These are phyloP conservation scores for Scedosporium aurantiacum DNA, from an alignment of 2,329 filamentous ascomycete species.

Conservation along the genomic window DNA sequence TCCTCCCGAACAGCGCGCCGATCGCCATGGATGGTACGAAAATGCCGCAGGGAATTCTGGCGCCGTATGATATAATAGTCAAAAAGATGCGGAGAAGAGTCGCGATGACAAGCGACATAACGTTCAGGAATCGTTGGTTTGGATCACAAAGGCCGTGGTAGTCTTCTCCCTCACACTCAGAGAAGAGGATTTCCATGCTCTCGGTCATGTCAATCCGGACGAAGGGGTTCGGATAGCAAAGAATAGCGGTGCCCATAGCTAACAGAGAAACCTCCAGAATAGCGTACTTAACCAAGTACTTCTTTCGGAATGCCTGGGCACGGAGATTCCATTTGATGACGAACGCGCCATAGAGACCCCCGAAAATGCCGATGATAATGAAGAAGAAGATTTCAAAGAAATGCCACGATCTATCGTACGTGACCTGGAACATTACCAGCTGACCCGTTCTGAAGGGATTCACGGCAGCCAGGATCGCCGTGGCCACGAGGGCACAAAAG, in stretches of 20 bases:
- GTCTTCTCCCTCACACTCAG: constrained; percentile 85
- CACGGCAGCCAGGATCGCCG: constrained; percentile 85
- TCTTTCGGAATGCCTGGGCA: constrained; percentile 85
- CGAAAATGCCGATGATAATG: constrained; percentile 81
- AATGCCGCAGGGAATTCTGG: constrained; percentile 94
- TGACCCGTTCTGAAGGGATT: constrained; percentile 96
- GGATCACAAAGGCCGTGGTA: constrained; percentile 82
- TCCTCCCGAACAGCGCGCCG: constrained; percentile 84
- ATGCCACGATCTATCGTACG: constrained; percentile 93
- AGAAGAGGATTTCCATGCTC: constrained; percentile 96
- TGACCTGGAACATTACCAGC: constrained; percentile 97
- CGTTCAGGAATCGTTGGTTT: constrained; percentile 64
- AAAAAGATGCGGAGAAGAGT: constrained; percentile 72
- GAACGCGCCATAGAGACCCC: constrained; percentile 88
- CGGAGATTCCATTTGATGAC: constrained; percentile 97
- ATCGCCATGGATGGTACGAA: constrained; percentile 98
- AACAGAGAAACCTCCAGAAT: constrained; percentile 78
- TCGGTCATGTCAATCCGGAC: constrained; percentile 97
- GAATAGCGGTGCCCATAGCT: constrained; percentile 70
- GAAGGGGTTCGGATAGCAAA: constrained; percentile 97
- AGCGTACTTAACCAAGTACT: constrained; percentile 74
- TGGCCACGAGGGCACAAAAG: constrained; percentile 92
- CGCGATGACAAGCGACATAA: constrained; percentile 66
- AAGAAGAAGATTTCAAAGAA: constrained; percentile 95
- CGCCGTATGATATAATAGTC: constrained; percentile 93